Evolutionary conservation across 108 stramenopile species (phyloP).

Genomic region (Asterionellopsis glacialis): DNA sequence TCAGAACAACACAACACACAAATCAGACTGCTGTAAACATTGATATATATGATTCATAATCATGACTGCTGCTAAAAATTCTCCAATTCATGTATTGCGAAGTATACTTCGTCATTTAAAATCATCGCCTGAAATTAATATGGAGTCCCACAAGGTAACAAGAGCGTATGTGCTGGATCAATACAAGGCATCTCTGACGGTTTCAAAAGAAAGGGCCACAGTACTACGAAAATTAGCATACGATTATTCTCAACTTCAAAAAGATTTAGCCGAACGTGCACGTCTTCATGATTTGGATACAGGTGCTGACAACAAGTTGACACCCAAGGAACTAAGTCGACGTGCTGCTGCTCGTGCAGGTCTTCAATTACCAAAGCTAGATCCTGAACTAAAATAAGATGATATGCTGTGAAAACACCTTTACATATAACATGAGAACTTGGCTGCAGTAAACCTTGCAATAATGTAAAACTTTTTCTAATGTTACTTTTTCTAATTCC

Average conservation of each 20-base stretch:
- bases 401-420: not conserved
- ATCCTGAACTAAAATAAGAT: constrained; percentile 18
- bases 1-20: too few relatives aligned
- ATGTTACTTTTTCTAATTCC: too few relatives aligned
- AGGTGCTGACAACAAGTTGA: constrained; percentile 69
- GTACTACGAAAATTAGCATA: constrained; percentile 38
- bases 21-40: too few relatives aligned
- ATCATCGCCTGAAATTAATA: constrained; percentile 4
- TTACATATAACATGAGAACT: too few relatives aligned
- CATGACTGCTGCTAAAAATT: constrained; percentile 12
- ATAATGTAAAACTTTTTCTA: too few relatives aligned
- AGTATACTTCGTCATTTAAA: constrained; percentile 50
- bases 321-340: constrained; percentile 71
- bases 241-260: constrained; percentile 48
- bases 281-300: constrained; percentile 63
- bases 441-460: too few relatives aligned
- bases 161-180: constrained; percentile 17
- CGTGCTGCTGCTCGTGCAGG: constrained; percentile 76
- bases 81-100: constrained; percentile 59
- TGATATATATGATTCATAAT: too few relatives aligned
- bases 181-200: constrained; percentile 23
- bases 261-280: constrained; percentile 55
- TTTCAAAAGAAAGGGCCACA: constrained; percentile 12
- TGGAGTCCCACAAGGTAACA: constrained; percentile 2
- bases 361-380: constrained; percentile 52